Conservation (phyloP, 345 rosid species). For the Brassica rapa region DNA sequence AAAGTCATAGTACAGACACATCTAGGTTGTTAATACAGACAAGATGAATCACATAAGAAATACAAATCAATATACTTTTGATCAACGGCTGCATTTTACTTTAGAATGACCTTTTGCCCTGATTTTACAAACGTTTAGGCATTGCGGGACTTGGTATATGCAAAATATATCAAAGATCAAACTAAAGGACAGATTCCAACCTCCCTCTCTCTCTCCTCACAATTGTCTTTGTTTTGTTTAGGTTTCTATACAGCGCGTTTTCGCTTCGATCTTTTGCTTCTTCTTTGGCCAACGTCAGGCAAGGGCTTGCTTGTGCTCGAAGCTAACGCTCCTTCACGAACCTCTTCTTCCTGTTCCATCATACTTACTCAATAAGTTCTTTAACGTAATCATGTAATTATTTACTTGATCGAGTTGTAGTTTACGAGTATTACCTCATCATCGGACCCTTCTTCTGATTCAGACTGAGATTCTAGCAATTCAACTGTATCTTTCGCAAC, state of each 20-base stretch:
- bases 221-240: slow-evolving; percentile 11
- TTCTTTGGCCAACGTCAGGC: slow-evolving; percentile 64
- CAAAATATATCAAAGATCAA: slow-evolving; percentile 32
- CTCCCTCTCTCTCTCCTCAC: not conserved
- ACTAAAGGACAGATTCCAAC: slow-evolving; percentile 7
- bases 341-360: slow-evolving; percentile 61
- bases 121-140: slow-evolving; percentile 11
- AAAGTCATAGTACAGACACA: slow-evolving; percentile 22
- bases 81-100: slow-evolving; percentile 2
- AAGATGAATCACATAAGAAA: slow-evolving; percentile 3
- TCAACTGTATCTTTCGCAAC: slow-evolving; percentile 51
- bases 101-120: slow-evolving; percentile 28
- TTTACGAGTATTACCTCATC: slow-evolving; percentile 39
- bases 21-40: slow-evolving; percentile 13
- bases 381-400: not conserved
- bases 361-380: slow-evolving; percentile 6
- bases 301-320: slow-evolving; percentile 59
- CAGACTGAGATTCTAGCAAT: slow-evolving; percentile 51
- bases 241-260: slow-evolving; percentile 72
- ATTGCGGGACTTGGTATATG: slow-evolving; percentile 23
- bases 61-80: slow-evolving; percentile 28
- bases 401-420: not conserved
- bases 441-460: slow-evolving; percentile 64
- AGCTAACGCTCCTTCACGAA: slow-evolving; percentile 72
- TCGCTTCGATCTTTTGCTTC: slow-evolving; percentile 87